Base-by-base conservation (phyloP, 352 stramenopile genomes). In the Blastocystis sp. region DNA sequence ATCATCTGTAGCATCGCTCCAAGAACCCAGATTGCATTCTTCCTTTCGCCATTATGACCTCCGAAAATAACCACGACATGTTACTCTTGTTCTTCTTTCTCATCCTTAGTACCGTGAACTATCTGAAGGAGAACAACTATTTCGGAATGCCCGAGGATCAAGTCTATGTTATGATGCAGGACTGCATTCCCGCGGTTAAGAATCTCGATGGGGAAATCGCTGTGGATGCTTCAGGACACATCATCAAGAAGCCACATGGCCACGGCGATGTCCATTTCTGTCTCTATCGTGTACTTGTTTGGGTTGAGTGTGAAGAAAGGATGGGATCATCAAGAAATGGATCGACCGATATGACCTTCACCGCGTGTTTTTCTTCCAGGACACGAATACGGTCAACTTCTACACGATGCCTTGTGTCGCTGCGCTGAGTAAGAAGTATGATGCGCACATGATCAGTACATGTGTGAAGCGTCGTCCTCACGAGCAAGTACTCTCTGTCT, bases 31-130 rank as follows among this genome's bases (percentile, higher is more conserved):
- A 50, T 7, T 73, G 90, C 13, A 90, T 93, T 20, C 89, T 98
- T 47, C 96, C 96, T 9, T 92, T 98, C 39, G 95, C 95, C 53
- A 98, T 99, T 90, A 99, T 99, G 97, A 98, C 96, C 62, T 98
- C 94, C 5, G 95, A 95, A 84, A 96, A 98, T 91, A 99, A 96
- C 3, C 94, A 98, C 87, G 92, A 93, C 20, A 92, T 56, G 68
- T 79, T 41, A 6, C 18, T 15, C 7, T 59, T 39, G 4, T 37
- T 1, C 43, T 37, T 13, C 11, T 8, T 15, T 62, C 23, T 79
- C 18, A 62, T 7, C 18, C 11, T 3, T 26, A 79, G 92, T n/a
- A 99, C 97, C 13, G 90, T 92, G 73, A 90, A 91, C 55, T 94
- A 98, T 73, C 92, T 99, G 4, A 82, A 93, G 45, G 91, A 94